phyloP scores from a whole-genome alignment of 177 flowering plant species.

The Vitis hybrid region DNA sequence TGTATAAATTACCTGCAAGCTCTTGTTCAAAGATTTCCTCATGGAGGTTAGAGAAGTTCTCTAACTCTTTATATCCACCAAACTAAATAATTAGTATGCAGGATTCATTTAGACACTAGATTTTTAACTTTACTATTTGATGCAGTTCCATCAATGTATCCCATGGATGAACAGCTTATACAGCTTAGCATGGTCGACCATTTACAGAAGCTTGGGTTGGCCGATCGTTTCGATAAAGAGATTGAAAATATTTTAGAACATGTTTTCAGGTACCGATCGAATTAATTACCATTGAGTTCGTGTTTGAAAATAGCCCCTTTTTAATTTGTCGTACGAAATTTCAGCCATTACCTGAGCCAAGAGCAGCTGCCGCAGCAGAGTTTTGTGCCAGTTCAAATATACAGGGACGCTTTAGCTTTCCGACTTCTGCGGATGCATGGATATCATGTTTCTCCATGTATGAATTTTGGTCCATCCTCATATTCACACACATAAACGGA shows the following conservation, averaged over 20 bases:
- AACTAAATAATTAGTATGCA: no score
- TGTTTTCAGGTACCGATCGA: neutral
- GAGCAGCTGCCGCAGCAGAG: neutral
- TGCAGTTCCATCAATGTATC: constrained; percentile 41
- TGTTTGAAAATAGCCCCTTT: no score
- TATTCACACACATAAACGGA: neutral
- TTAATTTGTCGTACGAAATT: no score
- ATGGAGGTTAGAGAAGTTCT: constrained; percentile 11
- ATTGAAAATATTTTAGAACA: constrained; percentile 6
- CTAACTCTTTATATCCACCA: no score
- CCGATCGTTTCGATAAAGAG: constrained; percentile 32
- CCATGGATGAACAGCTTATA: constrained; percentile 40
- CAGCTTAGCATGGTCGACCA: constrained; percentile 23
- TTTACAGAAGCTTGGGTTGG: constrained; percentile 29
- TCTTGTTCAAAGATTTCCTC: constrained; percentile 13
- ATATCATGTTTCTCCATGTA: constrained; percentile 21
- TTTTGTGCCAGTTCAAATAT: constrained; percentile 2
- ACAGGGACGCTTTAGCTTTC: constrained; percentile 26
- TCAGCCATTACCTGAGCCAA: constrained; percentile 16
- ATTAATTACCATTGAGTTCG: no score
- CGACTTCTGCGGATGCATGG: constrained; percentile 25
- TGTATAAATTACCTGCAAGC: constrained; percentile 19
- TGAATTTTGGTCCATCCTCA: neutral
- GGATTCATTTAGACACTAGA: neutral
- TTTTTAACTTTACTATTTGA: neutral